Evolutionary conservation across 1,284 basidiomycete genomes (phyloP), one percentile per base, ranked within the genome.

Genomic region (Psilocybe mexicana): DNA sequence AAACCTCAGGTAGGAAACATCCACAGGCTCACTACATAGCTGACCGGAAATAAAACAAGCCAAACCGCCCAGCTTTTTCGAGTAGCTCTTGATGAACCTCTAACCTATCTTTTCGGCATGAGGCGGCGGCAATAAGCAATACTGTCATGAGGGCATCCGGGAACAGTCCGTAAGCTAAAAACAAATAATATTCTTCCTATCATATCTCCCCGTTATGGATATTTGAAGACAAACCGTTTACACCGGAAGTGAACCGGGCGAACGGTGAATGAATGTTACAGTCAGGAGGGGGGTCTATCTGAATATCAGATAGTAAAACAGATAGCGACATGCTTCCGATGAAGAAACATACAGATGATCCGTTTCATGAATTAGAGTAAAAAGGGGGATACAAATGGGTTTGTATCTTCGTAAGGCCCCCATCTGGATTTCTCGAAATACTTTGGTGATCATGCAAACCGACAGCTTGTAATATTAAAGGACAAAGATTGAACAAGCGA

Each of bases 121-220:
- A 11, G 45, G 26, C 46, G 46, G 46, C 25, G 30, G 28, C 46
- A 48, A 48, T 48, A 48, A 26, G 25, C 18, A 46, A 28, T 46
- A 23, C 18, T 18, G 18, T 23, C 14, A 45, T 28, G 14, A 12
- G 11, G 12, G 14, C 12, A 46, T 4, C 18, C 30, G 30, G 30
- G 30, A 33, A 33, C 30, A 33, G 30, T 33, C 30, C 30, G 30
- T 33, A 33, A 33, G 4, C 30, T 33, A 33, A 12, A 40, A 40
- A 40, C 4, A 40, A 40, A 40, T n/a, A 40, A n/a, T 40, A 40
- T 11, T 12, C 11, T 11, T 6, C 3, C 6, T 12, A 14, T n/a
- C 11, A 55, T 42, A 49, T 46, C 25, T 30, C 42, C 49, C 48
- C 38, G n/a, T 38, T 56, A 51, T 56, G 43, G 49, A n/a, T 45